Conservation (phyloP, 805 yeast species). For the Kuraishia cidri region DNA sequence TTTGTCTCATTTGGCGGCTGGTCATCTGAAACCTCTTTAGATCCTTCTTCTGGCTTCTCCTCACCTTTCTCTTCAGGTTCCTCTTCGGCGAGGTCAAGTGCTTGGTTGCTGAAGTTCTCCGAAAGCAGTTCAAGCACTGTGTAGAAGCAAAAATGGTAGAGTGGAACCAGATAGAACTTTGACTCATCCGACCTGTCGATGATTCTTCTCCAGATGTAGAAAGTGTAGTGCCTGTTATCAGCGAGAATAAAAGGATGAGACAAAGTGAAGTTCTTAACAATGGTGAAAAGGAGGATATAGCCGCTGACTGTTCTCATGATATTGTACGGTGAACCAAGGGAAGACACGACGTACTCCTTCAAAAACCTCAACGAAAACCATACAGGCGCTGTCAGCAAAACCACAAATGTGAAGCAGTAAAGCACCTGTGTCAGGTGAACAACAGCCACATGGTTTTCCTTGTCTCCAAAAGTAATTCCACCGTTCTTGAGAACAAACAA, state of each 20-base stretch:
- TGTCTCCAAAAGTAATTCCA: constrained; percentile 89
- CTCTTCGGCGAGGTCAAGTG: no score
- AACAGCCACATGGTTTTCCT: constrained; percentile 68
- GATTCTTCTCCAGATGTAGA: constrained; percentile 70
- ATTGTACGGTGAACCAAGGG: constrained; percentile 13
- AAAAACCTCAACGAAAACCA: constrained; percentile 47
- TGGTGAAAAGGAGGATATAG: constrained; percentile 26
- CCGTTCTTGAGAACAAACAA: constrained; percentile 59
- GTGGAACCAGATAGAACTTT: constrained; percentile 45
- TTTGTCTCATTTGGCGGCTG: not conserved
- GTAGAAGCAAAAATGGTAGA: constrained; percentile 52
- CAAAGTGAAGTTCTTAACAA: constrained; percentile 54
- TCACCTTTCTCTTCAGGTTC: not conserved
- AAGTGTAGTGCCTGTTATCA: constrained; percentile 90
- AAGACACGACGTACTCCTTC: constrained; percentile 24
- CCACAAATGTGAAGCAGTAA: constrained; percentile 61
- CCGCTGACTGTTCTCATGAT: constrained; percentile 11
- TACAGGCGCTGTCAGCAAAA: constrained; percentile 62
- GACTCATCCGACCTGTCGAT: constrained; percentile 40
- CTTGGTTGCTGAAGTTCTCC: constrained; percentile 9
- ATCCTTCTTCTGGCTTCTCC: no score
- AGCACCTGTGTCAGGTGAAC: constrained; percentile 75
- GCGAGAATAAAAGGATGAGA: constrained; percentile 89
- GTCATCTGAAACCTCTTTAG: not conserved
- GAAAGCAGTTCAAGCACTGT: constrained; percentile 13